Conservation (phyloP, 768 basidiomycete species). For the Pluteus cervinus region DNA sequence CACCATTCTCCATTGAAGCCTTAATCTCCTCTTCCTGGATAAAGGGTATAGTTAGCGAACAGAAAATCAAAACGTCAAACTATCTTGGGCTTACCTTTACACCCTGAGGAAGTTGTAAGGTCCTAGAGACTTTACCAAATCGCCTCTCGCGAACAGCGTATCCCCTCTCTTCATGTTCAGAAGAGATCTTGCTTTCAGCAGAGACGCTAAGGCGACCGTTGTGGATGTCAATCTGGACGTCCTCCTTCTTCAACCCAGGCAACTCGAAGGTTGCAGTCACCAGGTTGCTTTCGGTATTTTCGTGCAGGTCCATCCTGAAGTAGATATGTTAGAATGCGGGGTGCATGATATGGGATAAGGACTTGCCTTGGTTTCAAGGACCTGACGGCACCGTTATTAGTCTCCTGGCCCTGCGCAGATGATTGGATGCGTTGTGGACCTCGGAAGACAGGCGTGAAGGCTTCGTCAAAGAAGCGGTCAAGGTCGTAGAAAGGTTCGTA, state of each 20-base stretch:
- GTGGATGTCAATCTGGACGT: conserved; percentile 48
- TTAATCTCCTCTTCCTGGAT: conserved; percentile 26
- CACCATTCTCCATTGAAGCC: conserved; percentile 44
- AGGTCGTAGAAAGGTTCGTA: conserved; percentile 42
- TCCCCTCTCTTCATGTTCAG: conserved; percentile 30
- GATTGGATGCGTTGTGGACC: conserved; percentile 9
- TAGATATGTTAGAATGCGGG: background rate
- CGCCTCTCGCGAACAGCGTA: conserved; percentile 47
- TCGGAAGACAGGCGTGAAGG: conserved; percentile 9
- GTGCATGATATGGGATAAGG: background rate
- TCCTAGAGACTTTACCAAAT: conserved; percentile 40
- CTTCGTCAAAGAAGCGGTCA: conserved; percentile 40
- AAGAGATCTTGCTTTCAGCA: conserved; percentile 37
- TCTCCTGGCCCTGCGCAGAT: conserved; percentile 8
- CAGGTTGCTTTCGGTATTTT: conserved; percentile 37
- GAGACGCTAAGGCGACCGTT: conserved; percentile 46
- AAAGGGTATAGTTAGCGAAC: background rate
- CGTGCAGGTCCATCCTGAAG: conserved; percentile 52
- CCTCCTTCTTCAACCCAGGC: conserved; percentile 48
- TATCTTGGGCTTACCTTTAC: conserved; percentile 39
- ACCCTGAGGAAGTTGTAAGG: conserved; percentile 45
- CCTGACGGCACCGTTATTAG: conserved; percentile 10
- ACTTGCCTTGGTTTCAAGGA: conserved; percentile 27
- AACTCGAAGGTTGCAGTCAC: conserved; percentile 60
- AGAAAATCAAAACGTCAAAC: background rate